phyloP scores from a whole-genome alignment of 1,284 basidiomycete genomes.

The Earliella scabrosa region DNA sequence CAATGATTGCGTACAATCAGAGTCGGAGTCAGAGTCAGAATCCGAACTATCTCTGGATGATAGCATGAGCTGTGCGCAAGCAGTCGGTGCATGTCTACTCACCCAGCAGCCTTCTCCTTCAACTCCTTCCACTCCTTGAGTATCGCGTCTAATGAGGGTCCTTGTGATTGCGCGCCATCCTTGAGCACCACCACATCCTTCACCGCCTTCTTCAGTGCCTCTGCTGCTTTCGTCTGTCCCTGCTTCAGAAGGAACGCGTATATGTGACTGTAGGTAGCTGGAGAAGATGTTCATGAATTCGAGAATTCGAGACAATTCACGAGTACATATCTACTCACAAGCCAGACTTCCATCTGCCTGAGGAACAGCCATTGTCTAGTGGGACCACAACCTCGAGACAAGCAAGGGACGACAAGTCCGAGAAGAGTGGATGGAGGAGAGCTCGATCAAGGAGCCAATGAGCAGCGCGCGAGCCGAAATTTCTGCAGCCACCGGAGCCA shows the following conservation, averaged over 20 bases:
- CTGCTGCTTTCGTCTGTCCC: constrained; percentile 66
- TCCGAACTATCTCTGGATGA: constrained; percentile 25
- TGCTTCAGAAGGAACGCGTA: constrained; percentile 71
- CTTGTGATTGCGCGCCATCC: constrained; percentile 51
- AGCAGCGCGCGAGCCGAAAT: constrained; percentile 17
- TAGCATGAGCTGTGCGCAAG: too few species aligned
- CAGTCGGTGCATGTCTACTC: too few species aligned
- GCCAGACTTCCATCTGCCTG: constrained; percentile 28
- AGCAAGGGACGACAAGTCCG: not conserved
- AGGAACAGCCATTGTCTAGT: constrained; percentile 10
- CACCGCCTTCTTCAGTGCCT: constrained; percentile 58
- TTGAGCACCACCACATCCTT: constrained; percentile 61
- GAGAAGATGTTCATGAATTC: not conserved
- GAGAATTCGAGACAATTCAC: not conserved
- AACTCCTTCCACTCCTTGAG: constrained; percentile 61
- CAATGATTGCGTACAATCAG: not conserved
- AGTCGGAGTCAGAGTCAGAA: constrained; percentile 18
- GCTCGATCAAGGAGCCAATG: constrained; percentile 12
- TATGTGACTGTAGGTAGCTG: constrained; percentile 74
- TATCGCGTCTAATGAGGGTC: constrained; percentile 62
- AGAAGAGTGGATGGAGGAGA: constrained; percentile 3
- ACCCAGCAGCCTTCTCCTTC: constrained; percentile 26
- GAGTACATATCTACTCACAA: constrained; percentile 21
- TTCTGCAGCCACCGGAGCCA: constrained; percentile 22
- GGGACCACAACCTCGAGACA: not conserved